Evolutionary conservation across 257 asterid genomes (phyloP), one percentile per base, ranked within the genome.

Genomic region (Striga asiatica): DNA sequence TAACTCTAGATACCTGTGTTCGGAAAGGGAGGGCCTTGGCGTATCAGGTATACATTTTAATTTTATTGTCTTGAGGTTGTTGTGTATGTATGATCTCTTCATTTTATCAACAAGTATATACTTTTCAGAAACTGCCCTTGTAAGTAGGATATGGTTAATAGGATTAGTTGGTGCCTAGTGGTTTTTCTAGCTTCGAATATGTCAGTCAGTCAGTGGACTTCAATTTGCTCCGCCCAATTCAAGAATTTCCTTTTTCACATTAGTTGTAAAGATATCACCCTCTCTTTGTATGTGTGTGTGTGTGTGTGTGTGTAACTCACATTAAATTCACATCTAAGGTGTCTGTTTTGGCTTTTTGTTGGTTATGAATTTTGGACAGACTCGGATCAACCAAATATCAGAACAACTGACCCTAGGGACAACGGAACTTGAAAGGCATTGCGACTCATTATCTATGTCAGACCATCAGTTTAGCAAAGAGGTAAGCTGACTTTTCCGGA

Each of bases 281-380:
- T 69, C 64, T 76, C 71, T 61, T 74, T 61, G n/a, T n/a, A n/a
- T n/a, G n/a, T n/a, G n/a, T n/a, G n/a, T n/a, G n/a, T n/a, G n/a
- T n/a, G n/a, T n/a, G n/a, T n/a, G n/a, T 80, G 77, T 75, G 83
- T 75, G 73, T 76, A 77, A 71, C 79, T 75, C 55, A 79, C 74
- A 61, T 76, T 66, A 61, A 66, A 77, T 66, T 73, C 71, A 73
- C 74, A 64, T 68, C 67, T 78, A 77, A 67, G 77, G 74, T 78
- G 77, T 78, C 78, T 66, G 58, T 67, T 77, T 65, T 75, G 80
- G 67, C 80, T 67, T 77, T 39, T 70, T 84, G 58, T 80, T 85
- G 74, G 84, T 72, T 68, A 78, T 73, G 38, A 71, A 76, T 78
- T 81, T 89, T 89, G 87, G 78, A 74, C 96, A 91, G 98, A 73